phyloP scores from a whole-genome alignment of 2,329 filamentous ascomycete species.

The Aspergillus costaricaensis region DNA sequence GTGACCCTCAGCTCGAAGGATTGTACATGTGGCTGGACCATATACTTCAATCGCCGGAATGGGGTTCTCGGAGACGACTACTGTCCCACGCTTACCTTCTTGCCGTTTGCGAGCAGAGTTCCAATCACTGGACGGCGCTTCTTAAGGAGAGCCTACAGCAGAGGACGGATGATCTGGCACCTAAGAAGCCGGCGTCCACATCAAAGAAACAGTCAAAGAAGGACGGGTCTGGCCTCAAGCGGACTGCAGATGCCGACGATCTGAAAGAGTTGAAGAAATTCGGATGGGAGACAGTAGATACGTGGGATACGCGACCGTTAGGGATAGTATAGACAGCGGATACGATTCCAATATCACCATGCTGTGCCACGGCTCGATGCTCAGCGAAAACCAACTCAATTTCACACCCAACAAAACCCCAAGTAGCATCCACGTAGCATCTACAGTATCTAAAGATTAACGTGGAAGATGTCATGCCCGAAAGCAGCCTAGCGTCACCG shows the following conservation, averaged over 20 bases:
- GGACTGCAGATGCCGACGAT: slow-evolving; percentile 14
- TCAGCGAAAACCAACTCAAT: no score
- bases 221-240: neutral
- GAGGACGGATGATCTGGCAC: neutral
- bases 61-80: slow-evolving; percentile 32
- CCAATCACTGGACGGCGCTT: slow-evolving; percentile 36
- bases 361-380: neutral
- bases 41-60: slow-evolving; percentile 44
- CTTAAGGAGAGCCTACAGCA: slow-evolving; percentile 24
- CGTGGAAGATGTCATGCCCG: neutral
- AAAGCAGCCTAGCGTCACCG: neutral
- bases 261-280: slow-evolving; percentile 25
- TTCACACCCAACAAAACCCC: no score
- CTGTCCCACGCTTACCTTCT: slow-evolving; percentile 37
- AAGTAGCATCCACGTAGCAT: no score
- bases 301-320: slow-evolving; percentile 37
- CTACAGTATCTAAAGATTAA: neutral
- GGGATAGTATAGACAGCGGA: slow-evolving; percentile 29
- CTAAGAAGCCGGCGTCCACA: slow-evolving; percentile 3
- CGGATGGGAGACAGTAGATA: slow-evolving; percentile 34
- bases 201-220: neutral
- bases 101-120: slow-evolving; percentile 33
- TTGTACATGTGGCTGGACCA: slow-evolving; percentile 54
- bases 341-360: neutral
- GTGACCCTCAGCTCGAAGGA: slow-evolving; percentile 44